Evolutionary conservation across 2,329 filamentous ascomycete species (phyloP).

Genomic region (Sporothrix luriei): DNA sequence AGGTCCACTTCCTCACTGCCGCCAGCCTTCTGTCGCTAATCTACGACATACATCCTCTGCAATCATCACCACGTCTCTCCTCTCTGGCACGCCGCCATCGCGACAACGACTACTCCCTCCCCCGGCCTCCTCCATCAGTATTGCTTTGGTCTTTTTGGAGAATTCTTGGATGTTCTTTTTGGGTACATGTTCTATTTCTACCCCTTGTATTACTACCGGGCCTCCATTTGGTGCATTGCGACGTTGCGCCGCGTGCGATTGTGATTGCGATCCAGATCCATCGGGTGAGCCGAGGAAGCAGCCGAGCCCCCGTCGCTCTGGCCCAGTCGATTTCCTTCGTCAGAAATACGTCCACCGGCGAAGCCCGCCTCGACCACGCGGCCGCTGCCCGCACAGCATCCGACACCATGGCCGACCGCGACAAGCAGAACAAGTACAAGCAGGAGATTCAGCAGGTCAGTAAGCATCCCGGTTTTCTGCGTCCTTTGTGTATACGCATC

Average conservation of each 20-base stretch:
- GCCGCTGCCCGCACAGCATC: neutral
- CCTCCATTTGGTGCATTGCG: neutral
- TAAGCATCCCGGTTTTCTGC: neutral
- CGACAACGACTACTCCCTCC: neutral
- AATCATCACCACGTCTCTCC: constrained; percentile 6
- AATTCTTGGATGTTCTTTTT: neutral
- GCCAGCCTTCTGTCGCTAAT: constrained; percentile 16
- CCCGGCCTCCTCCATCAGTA: neutral
- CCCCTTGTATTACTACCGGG: neutral
- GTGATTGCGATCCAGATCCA: neutral
- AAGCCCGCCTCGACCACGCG: constrained; percentile 9
- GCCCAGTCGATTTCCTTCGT: neutral
- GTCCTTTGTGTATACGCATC: neutral
- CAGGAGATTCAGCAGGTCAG: constrained; percentile 95
- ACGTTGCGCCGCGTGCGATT: neutral
- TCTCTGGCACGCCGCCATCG: neutral
- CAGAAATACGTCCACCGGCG: neutral
- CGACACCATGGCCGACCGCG: constrained; percentile 69
- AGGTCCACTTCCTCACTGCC: neutral
- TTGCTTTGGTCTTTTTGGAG: neutral
- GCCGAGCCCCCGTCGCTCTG: neutral
- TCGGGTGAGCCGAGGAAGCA: neutral
- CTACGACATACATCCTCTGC: neutral
- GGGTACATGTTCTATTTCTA: neutral
- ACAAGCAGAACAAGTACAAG: constrained; percentile 78